Conservation (phyloP, 192 early-diverging fungal genomes). For the Mortierella alpina region DNA sequence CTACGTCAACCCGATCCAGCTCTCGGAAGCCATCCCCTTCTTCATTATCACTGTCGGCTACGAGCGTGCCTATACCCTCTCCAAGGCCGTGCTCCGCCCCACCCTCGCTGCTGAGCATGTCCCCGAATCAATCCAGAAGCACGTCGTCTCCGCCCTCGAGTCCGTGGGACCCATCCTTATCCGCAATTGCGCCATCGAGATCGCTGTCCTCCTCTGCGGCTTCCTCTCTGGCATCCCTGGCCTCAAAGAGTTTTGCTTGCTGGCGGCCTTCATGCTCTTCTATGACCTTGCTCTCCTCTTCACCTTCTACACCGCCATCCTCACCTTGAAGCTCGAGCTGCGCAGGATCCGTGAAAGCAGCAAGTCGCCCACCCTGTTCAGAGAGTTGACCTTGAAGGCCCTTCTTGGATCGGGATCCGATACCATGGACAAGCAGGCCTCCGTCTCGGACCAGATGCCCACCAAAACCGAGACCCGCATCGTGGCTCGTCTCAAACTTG, state of each 20-base stretch:
- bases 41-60: slow-evolving; percentile 92
- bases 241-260: slow-evolving; percentile 84
- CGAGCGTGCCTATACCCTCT: slow-evolving; percentile 86
- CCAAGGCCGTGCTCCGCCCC: slow-evolving; percentile 80
- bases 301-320: slow-evolving; percentile 85
- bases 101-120: slow-evolving; percentile 35
- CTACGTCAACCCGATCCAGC: slow-evolving; percentile 75
- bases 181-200: slow-evolving; percentile 87
- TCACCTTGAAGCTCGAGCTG: slow-evolving; percentile 90
- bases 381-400: slow-evolving; percentile 56
- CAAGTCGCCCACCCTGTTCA: slow-evolving; percentile 32
- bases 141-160: slow-evolving; percentile 74
- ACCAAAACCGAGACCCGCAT: slow-evolving; percentile 63
- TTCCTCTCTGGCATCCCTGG: slow-evolving; percentile 80
- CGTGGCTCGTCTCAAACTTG: slow-evolving; percentile 68
- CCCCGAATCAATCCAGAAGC: slow-evolving; percentile 55
- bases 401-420: slow-evolving; percentile 56
- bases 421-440: slow-evolving; percentile 49
- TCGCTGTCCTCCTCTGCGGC: slow-evolving; percentile 79
- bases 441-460: not conserved
- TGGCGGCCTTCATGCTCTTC: slow-evolving; percentile 82
- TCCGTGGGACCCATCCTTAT: slow-evolving; percentile 71
- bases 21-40: slow-evolving; percentile 89
- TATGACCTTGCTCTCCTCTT: slow-evolving; percentile 88
- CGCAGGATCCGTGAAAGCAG: slow-evolving; percentile 55